Percentiles rank a stretch among this genome's conserved stretches.
Conservation (phyloP, 176 grass and related monocot species). For the Aegilops longissima region DNA sequence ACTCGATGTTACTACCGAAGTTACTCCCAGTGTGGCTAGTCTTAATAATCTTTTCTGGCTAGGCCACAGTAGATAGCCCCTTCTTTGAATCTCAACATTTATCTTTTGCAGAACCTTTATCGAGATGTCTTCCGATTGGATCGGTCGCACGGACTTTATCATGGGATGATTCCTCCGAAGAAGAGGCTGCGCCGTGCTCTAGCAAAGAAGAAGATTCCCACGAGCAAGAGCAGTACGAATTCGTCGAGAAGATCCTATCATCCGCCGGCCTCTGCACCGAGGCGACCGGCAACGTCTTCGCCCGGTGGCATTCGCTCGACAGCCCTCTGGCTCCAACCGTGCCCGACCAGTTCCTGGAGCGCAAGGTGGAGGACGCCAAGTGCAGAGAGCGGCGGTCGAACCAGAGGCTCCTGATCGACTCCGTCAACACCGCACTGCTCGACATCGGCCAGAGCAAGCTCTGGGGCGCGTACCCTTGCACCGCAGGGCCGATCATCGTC, state of each 20-base stretch:
- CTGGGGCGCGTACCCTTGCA: conserved; percentile 47
- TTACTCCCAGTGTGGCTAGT: too few species aligned
- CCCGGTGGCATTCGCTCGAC: conserved; percentile 64
- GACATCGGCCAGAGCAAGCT: conserved; percentile 65
- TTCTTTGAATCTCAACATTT: background rate
- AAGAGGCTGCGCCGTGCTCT: conserved; percentile 34
- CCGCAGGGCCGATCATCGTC: background rate
- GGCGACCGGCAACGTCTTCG: conserved; percentile 42
- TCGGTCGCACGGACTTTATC: conserved; percentile 81
- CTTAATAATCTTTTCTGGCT: conserved; percentile 28
- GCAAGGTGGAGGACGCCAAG: conserved; percentile 52
- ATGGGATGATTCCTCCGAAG: conserved; percentile 63
- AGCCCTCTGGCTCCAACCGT: conserved; percentile 59
- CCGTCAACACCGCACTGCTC: conserved; percentile 66
- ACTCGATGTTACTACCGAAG: too few species aligned
- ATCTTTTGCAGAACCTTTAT: conserved; percentile 57
- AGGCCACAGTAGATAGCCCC: background rate
- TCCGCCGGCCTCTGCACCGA: conserved; percentile 46
- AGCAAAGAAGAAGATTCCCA: conserved; percentile 20
- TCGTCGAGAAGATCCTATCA: conserved; percentile 63
- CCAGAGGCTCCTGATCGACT: conserved; percentile 80
- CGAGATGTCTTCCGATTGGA: conserved; percentile 72
- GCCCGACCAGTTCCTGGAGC: conserved; percentile 66
- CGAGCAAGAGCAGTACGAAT: conserved; percentile 57
- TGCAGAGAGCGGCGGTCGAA: conserved; percentile 81